phyloP scores from a whole-genome alignment of 139 green algal genomes.

The Trebouxia sp. region DNA sequence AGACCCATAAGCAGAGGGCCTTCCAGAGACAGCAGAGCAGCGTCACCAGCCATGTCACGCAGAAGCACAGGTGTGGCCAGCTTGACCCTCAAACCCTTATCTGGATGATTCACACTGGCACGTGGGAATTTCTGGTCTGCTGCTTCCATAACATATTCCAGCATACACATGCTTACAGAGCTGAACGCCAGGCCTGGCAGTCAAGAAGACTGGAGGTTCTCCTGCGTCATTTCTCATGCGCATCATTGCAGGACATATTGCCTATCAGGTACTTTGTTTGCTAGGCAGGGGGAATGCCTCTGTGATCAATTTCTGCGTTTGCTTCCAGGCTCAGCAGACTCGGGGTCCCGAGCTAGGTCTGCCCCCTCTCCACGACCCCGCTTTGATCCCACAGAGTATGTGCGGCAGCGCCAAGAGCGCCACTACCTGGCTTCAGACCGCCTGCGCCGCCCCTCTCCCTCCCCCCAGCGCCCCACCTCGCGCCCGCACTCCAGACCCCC shows the following conservation, averaged over 20 bases:
- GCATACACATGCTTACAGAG: too few relatives aligned
- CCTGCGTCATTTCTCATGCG: too few relatives aligned
- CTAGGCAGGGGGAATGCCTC: too few relatives aligned
- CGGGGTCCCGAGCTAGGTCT: background rate
- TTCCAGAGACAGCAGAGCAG: slow-evolving; percentile 20
- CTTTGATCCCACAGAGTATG: slow-evolving; percentile 83
- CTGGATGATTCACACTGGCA: too few relatives aligned
- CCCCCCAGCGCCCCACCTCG: background rate
- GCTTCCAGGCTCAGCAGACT: slow-evolving; percentile 5
- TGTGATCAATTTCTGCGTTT: too few relatives aligned
- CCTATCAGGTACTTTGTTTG: too few relatives aligned
- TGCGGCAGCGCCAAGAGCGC: slow-evolving; percentile 47
- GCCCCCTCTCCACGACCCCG: slow-evolving; percentile 40
- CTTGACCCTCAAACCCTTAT: background rate
- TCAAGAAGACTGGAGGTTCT: too few relatives aligned
- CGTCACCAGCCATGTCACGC: slow-evolving; percentile 24
- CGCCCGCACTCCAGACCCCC: background rate
- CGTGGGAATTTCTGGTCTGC: too few relatives aligned
- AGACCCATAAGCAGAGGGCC: background rate
- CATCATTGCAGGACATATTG: background rate
- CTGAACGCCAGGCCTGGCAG: too few relatives aligned
- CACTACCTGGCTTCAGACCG: slow-evolving; percentile 25
- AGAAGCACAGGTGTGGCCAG: background rate
- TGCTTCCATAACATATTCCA: too few relatives aligned
- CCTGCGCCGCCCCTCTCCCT: slow-evolving; percentile 21